Evolutionary conservation across 1,139 yeast genomes (phyloP).

Genomic region (Pichia sp.): DNA sequence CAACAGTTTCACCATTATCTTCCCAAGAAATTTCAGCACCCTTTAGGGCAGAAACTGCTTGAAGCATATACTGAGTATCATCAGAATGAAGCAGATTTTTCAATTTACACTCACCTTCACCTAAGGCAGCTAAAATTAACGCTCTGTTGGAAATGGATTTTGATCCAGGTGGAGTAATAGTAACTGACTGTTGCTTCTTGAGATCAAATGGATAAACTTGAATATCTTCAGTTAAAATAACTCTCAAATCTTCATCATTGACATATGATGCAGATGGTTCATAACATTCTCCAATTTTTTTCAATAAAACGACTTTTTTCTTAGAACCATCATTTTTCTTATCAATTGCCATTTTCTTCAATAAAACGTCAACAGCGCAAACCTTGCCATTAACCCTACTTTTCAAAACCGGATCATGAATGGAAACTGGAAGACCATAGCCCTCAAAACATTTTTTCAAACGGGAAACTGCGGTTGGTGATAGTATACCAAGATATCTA

Average conservation of each 20-base stretch:
- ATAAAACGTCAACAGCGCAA: conserved; percentile 64
- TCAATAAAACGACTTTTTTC: conserved; percentile 79
- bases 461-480: conserved; percentile 93
- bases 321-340: conserved; percentile 92
- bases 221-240: conserved; percentile 79
- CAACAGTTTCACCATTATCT: conserved; percentile 83
- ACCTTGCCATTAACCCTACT: conserved; percentile 61
- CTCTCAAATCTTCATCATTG: conserved; percentile 69
- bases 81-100: conserved; percentile 88
- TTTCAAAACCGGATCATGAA: conserved; percentile 66
- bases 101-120: conserved; percentile 74
- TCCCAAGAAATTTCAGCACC: conserved; percentile 80
- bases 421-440: conserved; percentile 76
- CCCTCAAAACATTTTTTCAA: conserved; percentile 74
- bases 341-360: conserved; percentile 88
- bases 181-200: conserved; percentile 37
- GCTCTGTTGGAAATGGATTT: conserved; percentile 96
- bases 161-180: conserved; percentile 87
- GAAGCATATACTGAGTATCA: conserved; percentile 91
- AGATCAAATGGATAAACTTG: conserved; percentile 50
- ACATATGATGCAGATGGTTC: conserved; percentile 85
- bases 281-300: conserved; percentile 79
- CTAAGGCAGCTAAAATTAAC: conserved; percentile 83
- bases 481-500: conserved; percentile 77
- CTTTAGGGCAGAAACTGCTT: conserved; percentile 68